Evolutionary conservation across 257 asterid species (phyloP).

Genomic region (Linaria vulgaris): DNA sequence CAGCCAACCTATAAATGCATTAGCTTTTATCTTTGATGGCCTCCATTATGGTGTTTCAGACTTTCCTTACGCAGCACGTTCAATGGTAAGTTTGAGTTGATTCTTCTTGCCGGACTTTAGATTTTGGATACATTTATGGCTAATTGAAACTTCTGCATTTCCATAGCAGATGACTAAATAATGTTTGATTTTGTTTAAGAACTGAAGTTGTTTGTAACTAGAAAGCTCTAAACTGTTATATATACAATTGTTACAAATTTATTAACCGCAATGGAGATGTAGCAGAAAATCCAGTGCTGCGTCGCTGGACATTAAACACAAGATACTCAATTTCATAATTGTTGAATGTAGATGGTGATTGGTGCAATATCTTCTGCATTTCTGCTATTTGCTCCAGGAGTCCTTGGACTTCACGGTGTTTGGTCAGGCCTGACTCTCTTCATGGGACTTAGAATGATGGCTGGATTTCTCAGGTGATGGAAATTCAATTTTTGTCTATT

Average conservation of each 20-base stretch:
- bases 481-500: neutral
- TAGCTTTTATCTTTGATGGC: constrained; percentile 83
- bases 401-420: constrained; percentile 81
- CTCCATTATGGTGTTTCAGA: constrained; percentile 92
- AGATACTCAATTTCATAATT: neutral
- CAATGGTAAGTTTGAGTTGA: constrained; percentile 57
- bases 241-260: too few relatives aligned
- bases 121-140: neutral
- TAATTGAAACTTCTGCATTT: too few relatives aligned
- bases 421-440: constrained; percentile 86
- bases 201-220: too few relatives aligned
- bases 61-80: constrained; percentile 74
- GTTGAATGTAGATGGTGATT: constrained; percentile 60
- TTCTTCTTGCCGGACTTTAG: neutral
- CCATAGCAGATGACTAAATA: too few relatives aligned
- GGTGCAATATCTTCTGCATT: constrained; percentile 75
- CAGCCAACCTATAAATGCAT: constrained; percentile 85
- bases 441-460: constrained; percentile 77
- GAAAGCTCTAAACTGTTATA: too few relatives aligned
- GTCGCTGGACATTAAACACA: too few relatives aligned
- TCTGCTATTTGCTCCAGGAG: constrained; percentile 64
- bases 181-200: too few relatives aligned
- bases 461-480: constrained; percentile 82
- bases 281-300: neutral
- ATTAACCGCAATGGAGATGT: too few relatives aligned